Conservation (phyloP, 768 basidiomycete species). For the Termitomyces sp. region DNA sequence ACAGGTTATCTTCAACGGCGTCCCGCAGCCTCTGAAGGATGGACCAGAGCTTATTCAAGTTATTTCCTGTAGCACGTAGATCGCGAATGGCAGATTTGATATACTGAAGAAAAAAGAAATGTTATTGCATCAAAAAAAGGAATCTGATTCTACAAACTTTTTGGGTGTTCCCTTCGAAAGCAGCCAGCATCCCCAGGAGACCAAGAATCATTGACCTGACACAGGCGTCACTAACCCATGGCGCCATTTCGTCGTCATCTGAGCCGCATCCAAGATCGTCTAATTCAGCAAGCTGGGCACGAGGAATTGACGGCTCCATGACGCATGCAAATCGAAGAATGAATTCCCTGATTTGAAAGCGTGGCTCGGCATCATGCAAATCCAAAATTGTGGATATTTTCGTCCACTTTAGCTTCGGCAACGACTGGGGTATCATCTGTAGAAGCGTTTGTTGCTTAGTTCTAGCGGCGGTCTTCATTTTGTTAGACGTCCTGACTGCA, state of each 20-base stretch:
- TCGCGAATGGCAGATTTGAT: conserved; percentile 47
- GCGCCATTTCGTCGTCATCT: conserved; percentile 34
- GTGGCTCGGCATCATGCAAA: conserved; percentile 47
- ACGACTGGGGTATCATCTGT: conserved; percentile 27
- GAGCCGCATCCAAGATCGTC: conserved; percentile 46
- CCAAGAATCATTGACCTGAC: conserved; percentile 61
- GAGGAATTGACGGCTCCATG: conserved; percentile 40
- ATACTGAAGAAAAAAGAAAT: conserved; percentile 21
- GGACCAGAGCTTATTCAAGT: conserved; percentile 62
- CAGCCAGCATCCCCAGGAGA: conserved; percentile 52
- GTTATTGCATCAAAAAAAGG: background rate
- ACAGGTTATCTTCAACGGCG: conserved; percentile 3
- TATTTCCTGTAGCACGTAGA: conserved; percentile 48
- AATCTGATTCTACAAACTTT: conserved; percentile 25
- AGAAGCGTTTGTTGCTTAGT: conserved; percentile 25
- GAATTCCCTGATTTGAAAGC: conserved; percentile 76
- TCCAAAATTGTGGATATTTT: conserved; percentile 39
- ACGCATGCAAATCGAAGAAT: conserved; percentile 55
- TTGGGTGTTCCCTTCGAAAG: conserved; percentile 34
- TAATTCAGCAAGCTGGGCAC: conserved; percentile 56
- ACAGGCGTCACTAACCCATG: conserved; percentile 68
- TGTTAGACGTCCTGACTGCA: background rate
- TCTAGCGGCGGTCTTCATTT: conserved; percentile 10
- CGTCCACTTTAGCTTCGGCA: conserved; percentile 55
- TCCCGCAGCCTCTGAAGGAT: conserved; percentile 48